phyloP scores from a whole-genome alignment of 768 basidiomycete species.

The Termitomyces sp. region DNA sequence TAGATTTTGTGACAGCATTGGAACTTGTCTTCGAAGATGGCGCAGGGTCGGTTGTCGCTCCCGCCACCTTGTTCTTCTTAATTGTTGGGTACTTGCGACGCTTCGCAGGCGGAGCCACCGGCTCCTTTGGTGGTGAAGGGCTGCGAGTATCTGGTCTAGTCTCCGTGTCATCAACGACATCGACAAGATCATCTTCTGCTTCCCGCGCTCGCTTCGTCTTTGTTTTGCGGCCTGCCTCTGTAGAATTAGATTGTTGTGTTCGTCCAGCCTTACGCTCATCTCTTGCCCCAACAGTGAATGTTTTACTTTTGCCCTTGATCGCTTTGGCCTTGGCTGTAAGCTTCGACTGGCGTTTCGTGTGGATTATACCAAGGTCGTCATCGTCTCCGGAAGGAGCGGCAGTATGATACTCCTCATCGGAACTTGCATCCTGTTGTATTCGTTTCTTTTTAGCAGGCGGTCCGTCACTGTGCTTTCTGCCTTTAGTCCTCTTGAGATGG shows the following conservation, averaged over 20 bases:
- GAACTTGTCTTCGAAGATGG: conserved; percentile 25
- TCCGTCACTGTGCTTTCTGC: conserved; percentile 5
- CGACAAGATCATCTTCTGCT: conserved; percentile 33
- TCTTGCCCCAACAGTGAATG: conserved; percentile 8
- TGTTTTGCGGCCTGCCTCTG: conserved; percentile 21
- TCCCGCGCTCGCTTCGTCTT: conserved; percentile 32
- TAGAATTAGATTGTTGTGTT: conserved; percentile 37
- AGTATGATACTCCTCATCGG: conserved; percentile 20
- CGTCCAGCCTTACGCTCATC: conserved; percentile 36
- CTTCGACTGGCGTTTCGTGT: conserved; percentile 18
- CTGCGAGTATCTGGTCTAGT: conserved; percentile 22
- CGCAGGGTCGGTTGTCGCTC: conserved; percentile 24
- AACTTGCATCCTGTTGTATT: conserved; percentile 24
- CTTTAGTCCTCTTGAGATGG: conserved; percentile 10
- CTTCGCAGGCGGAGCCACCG: conserved; percentile 29
- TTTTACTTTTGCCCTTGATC: conserved; percentile 14
- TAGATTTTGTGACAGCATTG: conserved; percentile 24
- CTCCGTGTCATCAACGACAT: conserved; percentile 31
- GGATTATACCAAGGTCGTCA: conserved; percentile 1
- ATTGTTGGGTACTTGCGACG: conserved; percentile 63
- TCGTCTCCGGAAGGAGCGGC: conserved; percentile 15
- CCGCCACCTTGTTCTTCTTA: conserved; percentile 55
- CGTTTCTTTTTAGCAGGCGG: conserved; percentile 20
- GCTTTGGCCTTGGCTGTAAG: conserved; percentile 27
- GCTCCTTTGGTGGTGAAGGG: conserved; percentile 30